Conservation (phyloP, 78 protist genomes). For the Dictyostelium purpureum region DNA sequence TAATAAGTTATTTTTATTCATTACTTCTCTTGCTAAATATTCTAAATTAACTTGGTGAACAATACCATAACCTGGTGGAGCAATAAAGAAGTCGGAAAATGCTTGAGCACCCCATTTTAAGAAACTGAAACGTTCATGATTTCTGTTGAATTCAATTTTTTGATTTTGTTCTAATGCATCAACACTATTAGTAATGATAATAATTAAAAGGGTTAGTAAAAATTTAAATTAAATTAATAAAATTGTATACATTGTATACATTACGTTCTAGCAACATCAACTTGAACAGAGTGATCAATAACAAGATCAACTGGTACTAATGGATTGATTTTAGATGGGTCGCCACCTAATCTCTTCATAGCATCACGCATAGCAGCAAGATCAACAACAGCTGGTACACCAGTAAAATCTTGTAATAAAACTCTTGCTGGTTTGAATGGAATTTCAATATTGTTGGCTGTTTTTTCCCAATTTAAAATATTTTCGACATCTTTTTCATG, state of each 20-base stretch:
- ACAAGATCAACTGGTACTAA: constrained; percentile 94
- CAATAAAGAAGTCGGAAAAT: constrained; percentile 83
- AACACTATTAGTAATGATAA: neutral
- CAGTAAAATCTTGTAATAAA: constrained; percentile 89
- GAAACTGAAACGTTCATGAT: constrained; percentile 90
- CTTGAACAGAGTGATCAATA: constrained; percentile 92
- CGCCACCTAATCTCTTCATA: constrained; percentile 90
- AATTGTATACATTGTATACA: neutral
- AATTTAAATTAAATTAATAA: neutral
- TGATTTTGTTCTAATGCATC: constrained; percentile 83
- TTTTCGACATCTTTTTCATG: constrained; percentile 82
- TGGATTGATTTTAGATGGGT: constrained; percentile 90
- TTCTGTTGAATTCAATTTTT: constrained; percentile 87
- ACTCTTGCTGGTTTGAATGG: constrained; percentile 92
- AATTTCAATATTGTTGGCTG: constrained; percentile 74
- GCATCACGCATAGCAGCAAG: constrained; percentile 93
- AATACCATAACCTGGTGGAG: constrained; percentile 95
- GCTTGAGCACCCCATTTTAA: constrained; percentile 92
- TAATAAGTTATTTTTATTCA: constrained; percentile 71
- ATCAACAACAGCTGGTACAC: constrained; percentile 93
- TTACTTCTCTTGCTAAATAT: constrained; percentile 90
- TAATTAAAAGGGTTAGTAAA: neutral
- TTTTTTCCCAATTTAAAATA: constrained; percentile 86
- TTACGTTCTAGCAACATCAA: constrained; percentile 72
- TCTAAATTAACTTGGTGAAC: constrained; percentile 96